Base-by-base conservation (phyloP, 139 green algal species). In the Chlorella sp. region DNA sequence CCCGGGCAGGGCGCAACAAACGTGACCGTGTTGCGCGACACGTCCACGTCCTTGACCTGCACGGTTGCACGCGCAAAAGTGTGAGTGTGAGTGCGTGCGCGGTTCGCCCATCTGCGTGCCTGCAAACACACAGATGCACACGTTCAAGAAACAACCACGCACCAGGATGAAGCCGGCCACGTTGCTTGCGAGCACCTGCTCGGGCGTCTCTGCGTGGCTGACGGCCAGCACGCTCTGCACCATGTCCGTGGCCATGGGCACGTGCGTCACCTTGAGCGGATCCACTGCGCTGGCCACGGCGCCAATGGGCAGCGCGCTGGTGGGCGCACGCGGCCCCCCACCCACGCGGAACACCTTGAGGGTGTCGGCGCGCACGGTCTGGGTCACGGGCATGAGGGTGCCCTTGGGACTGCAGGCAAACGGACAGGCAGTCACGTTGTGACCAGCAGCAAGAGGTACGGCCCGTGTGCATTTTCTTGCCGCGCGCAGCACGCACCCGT, bases 141-240 rank as follows among this genome's bases (percentile, higher is more conserved):
- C 14, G 62, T 4, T 3, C 27, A 24, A 29, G 29, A 36, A 14
- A 14, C 62, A 42, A 35, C 3, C 30, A 42, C 23, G 62, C 10
- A 96, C 77, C 66, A 91, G 90, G 35, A 96, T 80, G 77, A 97
- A 98, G 3, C 93, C 93, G 0, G 93, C 93, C 20, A 97, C 77
- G 62, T 96, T 98, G 20, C 73, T 74, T 34, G 79, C 76, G 4
- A 88, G 71, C 26, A 86, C 64, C 64, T 88, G 74, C n/a, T 83
- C 79, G 22, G 75, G 67, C 20, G 74, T 80, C n/a, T 74, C 33
- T 2, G 93, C 93, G 66, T 97, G 89, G 0, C 87, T 95, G 2
- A 98, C 89, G 0, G 89, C 94, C 72, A 98, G 71, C 77, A 98
- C 62, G 3, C 81, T 88, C 76, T 97, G 89, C 49, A 91, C 61